Conservation (phyloP, 257 asterid species). For the Penstemon barbatus region DNA sequence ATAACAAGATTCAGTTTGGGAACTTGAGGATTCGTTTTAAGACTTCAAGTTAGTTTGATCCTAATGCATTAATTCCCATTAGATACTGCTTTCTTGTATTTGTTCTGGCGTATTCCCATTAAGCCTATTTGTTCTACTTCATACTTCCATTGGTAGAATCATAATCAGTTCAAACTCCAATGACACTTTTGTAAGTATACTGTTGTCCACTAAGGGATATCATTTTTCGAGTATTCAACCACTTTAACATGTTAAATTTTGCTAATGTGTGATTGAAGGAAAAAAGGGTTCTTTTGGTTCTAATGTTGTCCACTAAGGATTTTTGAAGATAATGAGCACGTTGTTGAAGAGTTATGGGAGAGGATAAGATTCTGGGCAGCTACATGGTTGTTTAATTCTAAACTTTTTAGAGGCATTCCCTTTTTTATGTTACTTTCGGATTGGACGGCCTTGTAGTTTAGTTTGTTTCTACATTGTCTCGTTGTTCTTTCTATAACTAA, state of each 20-base stretch:
- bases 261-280: slow-evolving; percentile 12
- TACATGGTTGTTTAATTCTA: no score
- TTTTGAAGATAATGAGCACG: no score
- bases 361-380: no score
- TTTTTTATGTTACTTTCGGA: no score
- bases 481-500: no score
- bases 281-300: slow-evolving; percentile 6
- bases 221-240: not conserved
- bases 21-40: not conserved
- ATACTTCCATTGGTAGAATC: not conserved
- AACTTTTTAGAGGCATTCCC: no score
- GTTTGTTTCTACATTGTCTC: no score
- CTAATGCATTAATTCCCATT: not conserved
- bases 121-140: not conserved
- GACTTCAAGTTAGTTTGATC: not conserved
- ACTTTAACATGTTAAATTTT: slow-evolving; percentile 1
- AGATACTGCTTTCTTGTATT: not conserved
- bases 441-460: no score
- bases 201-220: no score
- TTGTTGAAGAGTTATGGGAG: no score
- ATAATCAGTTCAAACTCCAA: slow-evolving; percentile 1
- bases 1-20: not conserved
- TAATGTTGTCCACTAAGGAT: no score
- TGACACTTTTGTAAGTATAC: no score
- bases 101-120: not conserved